These are phyloP conservation scores for Gonium pectorale DNA, from an alignment of 139 green algal species.

Conservation along the genomic window DNA sequence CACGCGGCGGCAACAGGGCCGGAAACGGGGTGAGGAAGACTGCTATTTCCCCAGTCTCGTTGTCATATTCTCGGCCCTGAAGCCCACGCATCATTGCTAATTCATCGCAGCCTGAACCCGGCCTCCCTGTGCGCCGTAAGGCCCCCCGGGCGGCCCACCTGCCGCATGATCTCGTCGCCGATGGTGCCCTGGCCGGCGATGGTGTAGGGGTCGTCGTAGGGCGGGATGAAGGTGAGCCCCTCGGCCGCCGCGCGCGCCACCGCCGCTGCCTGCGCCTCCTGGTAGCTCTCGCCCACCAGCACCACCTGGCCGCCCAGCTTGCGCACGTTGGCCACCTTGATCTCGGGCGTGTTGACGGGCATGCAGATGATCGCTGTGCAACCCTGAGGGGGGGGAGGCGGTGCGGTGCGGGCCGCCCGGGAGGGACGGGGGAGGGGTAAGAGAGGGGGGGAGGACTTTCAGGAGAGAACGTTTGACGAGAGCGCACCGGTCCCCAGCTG, in stretches of 20 bases:
- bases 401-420: too few relatives aligned
- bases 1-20: too few relatives aligned
- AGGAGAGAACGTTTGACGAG: too few relatives aligned
- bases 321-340: conserved; percentile 86
- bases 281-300: conserved; percentile 94
- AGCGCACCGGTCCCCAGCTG: too few relatives aligned
- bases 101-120: too few relatives aligned
- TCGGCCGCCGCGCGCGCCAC: conserved; percentile 67
- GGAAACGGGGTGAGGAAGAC: too few relatives aligned
- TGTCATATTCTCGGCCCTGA: too few relatives aligned
- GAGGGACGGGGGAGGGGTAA: background rate
- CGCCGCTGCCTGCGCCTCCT: conserved; percentile 88
- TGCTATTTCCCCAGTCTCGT: too few relatives aligned
- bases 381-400: conserved; percentile 51
- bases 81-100: too few relatives aligned
- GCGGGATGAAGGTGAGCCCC: conserved; percentile 85
- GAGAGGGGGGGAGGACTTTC: background rate
- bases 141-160: too few relatives aligned
- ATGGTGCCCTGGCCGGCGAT: conserved; percentile 97
- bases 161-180: conserved; percentile 92
- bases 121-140: too few relatives aligned
- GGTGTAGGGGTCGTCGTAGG: conserved; percentile 96
- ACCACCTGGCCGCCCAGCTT: conserved; percentile 90
- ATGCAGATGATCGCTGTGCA: conserved; percentile 89
- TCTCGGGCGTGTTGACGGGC: conserved; percentile 85